Evolutionary conservation across 257 asterid genomes (phyloP), one percentile per base, ranked within the genome.

Genomic region (Paulownia fortunei): DNA sequence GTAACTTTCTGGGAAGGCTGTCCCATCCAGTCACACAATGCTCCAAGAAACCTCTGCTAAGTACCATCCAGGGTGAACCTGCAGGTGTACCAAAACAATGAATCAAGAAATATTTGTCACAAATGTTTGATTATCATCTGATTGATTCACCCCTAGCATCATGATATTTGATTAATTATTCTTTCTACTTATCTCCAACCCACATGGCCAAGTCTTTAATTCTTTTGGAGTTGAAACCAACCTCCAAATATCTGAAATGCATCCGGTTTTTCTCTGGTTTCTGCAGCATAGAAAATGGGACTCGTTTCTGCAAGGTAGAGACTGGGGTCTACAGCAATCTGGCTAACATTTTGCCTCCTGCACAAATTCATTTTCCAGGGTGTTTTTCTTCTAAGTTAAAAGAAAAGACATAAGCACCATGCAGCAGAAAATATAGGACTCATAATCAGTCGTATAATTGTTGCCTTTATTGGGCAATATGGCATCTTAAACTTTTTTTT

Each of bases 61-160:
- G 76, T 23, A 79, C 73, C 91, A 85, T 88, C 90, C 90, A 85
- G 0, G 89, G 78, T 6, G 92, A 90, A 79, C 92, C 95, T 90
- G 84, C 78, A 76, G 6, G 9, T 73, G 36, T 62, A 46, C 5
- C 6, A 16, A 24, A n/a, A 55, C 58, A 69, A 21, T 18, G 27
- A 52, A 63, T n/a, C 21, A 64, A 49, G 12, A 65, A 1, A 47
- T n/a, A 0, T 44, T 44, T 44, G n/a, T 44, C 52, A 10, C 0
- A 12, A 44, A 11, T 13, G 15, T 44, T 12, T 41, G 10, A 3
- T 41, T 10, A 41, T n/a, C n/a, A n/a, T n/a, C n/a, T 44, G 52
- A 44, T 44, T 44, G n/a, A 44, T 11, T 10, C 52, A 1, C 36
- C 36, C 36, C 36, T 30, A 30, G 36, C 2, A 30, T 30, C 36